Percentiles rank a stretch among this genome's conserved stretches.
phyloP scores from a whole-genome alignment of 257 asterid species.

The Paraleonurus japonicus region DNA sequence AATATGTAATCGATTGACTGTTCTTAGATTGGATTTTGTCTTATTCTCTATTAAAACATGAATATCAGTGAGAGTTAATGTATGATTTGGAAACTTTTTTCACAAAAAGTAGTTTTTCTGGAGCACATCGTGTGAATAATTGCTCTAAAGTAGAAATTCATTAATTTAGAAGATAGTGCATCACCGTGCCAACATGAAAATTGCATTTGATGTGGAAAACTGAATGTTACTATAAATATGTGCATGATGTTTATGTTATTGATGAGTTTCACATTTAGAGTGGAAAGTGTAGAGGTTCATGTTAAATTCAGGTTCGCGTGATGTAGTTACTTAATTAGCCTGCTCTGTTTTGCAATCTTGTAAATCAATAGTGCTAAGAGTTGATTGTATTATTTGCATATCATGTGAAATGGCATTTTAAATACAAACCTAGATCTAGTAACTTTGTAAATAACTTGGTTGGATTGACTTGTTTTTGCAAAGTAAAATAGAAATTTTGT shows the following conservation, averaged over 20 bases:
- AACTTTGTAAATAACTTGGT: neutral
- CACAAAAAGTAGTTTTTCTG: neutral
- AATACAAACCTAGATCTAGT: neutral
- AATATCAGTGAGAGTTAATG: neutral
- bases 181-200: neutral
- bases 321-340: neutral
- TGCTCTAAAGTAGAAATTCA: neutral
- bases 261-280: neutral
- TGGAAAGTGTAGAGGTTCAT: neutral
- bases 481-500: neutral
- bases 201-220: neutral
- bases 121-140: neutral
- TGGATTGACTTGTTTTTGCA: neutral
- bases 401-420: neutral
- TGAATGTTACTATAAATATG: neutral
- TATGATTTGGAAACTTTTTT: neutral
- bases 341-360: constrained; percentile 10
- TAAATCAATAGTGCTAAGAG: neutral
- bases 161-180: neutral
- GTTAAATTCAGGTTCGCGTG: neutral
- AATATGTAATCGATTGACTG: neutral
- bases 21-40: neutral
- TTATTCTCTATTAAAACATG: neutral
- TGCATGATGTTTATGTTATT: neutral
- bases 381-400: neutral